Conservation (phyloP, 495 filamentous ascomycete species). For the Amphirosellinia nigrospora region DNA sequence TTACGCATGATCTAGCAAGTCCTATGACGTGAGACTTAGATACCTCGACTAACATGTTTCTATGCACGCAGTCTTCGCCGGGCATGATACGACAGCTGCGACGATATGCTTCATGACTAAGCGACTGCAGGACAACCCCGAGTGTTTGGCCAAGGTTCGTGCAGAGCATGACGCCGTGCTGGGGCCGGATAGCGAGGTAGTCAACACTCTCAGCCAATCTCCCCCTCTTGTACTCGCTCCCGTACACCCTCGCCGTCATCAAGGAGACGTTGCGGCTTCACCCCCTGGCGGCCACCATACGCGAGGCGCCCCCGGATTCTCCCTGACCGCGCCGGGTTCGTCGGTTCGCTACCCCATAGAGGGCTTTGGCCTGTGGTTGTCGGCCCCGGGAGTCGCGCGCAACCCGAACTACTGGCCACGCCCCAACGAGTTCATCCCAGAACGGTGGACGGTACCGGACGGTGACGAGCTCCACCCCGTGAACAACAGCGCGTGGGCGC, state of each 20-base stretch:
- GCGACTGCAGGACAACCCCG: slow-evolving; percentile 50
- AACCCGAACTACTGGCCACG: slow-evolving; percentile 45
- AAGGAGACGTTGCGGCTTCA: slow-evolving; percentile 55
- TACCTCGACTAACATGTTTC: neutral
- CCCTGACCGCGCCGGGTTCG: slow-evolving; percentile 36
- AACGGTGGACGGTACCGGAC: slow-evolving; percentile 46
- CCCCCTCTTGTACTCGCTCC: slow-evolving; percentile 46
- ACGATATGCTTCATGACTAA: slow-evolving; percentile 48
- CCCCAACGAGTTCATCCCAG: slow-evolving; percentile 51
- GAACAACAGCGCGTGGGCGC: slow-evolving; percentile 54
- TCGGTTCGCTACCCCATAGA: slow-evolving; percentile 34
- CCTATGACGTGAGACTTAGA: neutral
- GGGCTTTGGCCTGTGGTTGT: slow-evolving; percentile 45
- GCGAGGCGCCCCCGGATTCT: slow-evolving; percentile 37
- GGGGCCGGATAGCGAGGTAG: slow-evolving; percentile 33
- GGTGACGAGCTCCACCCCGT: slow-evolving; percentile 41
- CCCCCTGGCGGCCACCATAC: slow-evolving; percentile 42
- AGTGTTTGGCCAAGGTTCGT: slow-evolving; percentile 45
- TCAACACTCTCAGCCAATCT: slow-evolving; percentile 27
- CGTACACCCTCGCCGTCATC: slow-evolving; percentile 53
- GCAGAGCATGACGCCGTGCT: slow-evolving; percentile 54
- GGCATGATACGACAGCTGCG: slow-evolving; percentile 54
- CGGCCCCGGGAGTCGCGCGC: slow-evolving; percentile 38
- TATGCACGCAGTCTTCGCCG: slow-evolving; percentile 41
- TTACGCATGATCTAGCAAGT: neutral